These are phyloP conservation scores for Venturia oleaginea DNA, from an alignment of 2,329 filamentous ascomycete genomes.

Conservation along the genomic window DNA sequence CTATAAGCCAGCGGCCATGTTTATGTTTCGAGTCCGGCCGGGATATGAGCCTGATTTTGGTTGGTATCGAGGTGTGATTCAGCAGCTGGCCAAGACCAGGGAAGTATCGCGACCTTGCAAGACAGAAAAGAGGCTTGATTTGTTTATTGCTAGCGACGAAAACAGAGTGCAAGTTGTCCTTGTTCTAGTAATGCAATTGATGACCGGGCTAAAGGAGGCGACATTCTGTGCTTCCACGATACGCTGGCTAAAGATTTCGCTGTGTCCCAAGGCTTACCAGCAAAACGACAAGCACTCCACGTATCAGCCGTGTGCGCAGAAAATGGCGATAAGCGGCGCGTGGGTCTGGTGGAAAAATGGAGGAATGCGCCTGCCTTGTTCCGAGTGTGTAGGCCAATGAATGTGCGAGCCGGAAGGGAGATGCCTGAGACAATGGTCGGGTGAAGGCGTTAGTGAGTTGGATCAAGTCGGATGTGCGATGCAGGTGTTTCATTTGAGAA, in stretches of 20 bases:
- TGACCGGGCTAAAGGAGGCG: not conserved
- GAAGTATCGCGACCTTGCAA: too few relatives aligned
- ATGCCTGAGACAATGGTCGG: not conserved
- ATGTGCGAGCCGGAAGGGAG: not conserved
- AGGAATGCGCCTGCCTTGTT: not conserved
- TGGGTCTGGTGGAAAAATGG: not conserved
- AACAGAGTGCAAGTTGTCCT: too few relatives aligned
- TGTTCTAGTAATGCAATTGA: too few relatives aligned
- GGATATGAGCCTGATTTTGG: too few relatives aligned
- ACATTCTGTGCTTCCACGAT: not conserved
- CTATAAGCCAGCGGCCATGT: too few relatives aligned
- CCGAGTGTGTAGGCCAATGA: not conserved
- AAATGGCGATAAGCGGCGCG: not conserved
- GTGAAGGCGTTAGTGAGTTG: not conserved
- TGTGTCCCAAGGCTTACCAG: not conserved
- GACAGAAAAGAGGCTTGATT: too few relatives aligned
- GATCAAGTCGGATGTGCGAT: not conserved
- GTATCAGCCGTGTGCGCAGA: not conserved
- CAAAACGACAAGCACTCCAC: not conserved
- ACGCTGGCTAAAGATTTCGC: not conserved
- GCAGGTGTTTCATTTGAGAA: not conserved
- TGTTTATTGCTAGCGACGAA: too few relatives aligned
- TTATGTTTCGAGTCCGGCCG: too few relatives aligned
- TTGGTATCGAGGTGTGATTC: too few relatives aligned
- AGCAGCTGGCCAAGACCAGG: too few relatives aligned